Conservation (phyloP, 1,139 yeast species). For the Yamadazyma atlantica region DNA sequence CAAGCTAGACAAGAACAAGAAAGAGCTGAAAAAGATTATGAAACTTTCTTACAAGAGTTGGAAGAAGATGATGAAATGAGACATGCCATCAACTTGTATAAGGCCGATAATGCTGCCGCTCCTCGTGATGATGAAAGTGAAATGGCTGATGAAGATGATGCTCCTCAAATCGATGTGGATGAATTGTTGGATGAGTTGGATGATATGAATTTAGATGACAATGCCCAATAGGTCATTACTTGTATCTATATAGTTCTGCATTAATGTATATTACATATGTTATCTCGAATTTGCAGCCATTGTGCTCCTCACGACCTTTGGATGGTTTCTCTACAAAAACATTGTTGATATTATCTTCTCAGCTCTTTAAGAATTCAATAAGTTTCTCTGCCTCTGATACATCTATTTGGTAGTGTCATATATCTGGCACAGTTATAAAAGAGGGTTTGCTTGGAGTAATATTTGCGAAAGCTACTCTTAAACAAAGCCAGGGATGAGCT, state of each 20-base stretch:
- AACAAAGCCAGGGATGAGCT: too few relatives aligned
- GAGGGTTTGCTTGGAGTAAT: too few relatives aligned
- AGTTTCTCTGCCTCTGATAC: too few relatives aligned
- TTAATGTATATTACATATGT: constrained; percentile 1
- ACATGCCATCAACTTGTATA: constrained; percentile 85
- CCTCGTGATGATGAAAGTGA: constrained; percentile 43
- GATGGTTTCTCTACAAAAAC: too few relatives aligned
- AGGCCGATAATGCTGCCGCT: constrained; percentile 44
- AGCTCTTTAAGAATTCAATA: too few relatives aligned
- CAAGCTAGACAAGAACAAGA: constrained; percentile 87
- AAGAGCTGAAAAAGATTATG: constrained; percentile 93
- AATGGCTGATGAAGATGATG: constrained; percentile 64
- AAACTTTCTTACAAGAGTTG: constrained; percentile 90
- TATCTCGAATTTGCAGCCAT: too few relatives aligned
- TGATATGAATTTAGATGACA: constrained; percentile 77
- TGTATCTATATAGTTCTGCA: neutral
- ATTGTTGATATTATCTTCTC: too few relatives aligned
- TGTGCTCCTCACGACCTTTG: too few relatives aligned
- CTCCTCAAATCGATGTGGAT: constrained; percentile 74
- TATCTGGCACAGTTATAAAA: too few relatives aligned
- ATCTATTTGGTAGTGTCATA: too few relatives aligned
- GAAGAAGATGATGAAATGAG: constrained; percentile 97
- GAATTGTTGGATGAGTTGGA: constrained; percentile 90
- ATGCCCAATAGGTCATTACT: constrained; percentile 2
- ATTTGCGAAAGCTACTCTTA: too few relatives aligned